Evolutionary conservation across 208 protist species (phyloP).

Genomic region (Crithidia bombi): DNA sequence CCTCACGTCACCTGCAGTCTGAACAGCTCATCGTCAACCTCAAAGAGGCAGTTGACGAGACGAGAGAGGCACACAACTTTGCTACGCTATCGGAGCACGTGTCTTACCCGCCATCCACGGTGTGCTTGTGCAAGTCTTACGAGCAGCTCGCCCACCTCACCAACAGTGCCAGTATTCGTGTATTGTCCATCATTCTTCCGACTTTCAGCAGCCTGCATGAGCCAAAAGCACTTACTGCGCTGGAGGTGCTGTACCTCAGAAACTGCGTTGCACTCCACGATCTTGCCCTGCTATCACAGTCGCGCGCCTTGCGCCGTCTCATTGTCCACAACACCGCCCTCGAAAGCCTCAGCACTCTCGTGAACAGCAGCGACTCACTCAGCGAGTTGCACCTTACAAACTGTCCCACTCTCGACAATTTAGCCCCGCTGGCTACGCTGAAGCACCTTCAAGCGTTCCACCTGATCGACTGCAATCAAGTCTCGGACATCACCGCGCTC

Average conservation of each 20-base stretch:
- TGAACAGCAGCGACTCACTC: constrained; percentile 3
- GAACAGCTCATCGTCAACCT: constrained; percentile 6
- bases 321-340: not conserved
- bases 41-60: not conserved
- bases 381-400: not conserved
- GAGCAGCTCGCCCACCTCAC: not conserved
- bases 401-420: not conserved
- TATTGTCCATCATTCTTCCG: not conserved
- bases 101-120: not conserved
- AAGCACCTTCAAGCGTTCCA: constrained; percentile 18
- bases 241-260: constrained; percentile 13
- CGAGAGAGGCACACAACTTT: constrained; percentile 5
- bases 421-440: not conserved
- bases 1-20: not conserved
- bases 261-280: not conserved
- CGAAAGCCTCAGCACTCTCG: not conserved
- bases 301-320: not conserved
- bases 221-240: not conserved
- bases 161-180: not conserved
- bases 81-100: not conserved
- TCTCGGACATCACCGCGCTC: constrained; percentile 16
- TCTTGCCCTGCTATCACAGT: not conserved
- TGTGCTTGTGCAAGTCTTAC: constrained; percentile 4
- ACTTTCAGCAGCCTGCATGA: not conserved
- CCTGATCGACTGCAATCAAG: constrained; percentile 10